phyloP scores from a whole-genome alignment of 2,329 filamentous ascomycete species.

The Aureobasidium sp. region DNA sequence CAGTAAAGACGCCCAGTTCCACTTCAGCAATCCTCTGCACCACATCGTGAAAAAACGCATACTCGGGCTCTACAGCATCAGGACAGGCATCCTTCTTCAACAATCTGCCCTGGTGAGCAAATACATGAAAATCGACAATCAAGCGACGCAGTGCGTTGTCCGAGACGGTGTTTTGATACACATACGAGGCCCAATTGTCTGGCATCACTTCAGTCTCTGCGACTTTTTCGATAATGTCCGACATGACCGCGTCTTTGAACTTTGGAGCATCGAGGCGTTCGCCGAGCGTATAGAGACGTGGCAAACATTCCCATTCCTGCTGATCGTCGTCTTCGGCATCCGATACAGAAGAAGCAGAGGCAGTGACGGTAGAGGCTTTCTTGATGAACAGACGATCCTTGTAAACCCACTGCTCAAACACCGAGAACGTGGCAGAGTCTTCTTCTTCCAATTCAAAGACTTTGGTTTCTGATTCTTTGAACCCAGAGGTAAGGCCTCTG shows the following conservation, averaged over 20 bases:
- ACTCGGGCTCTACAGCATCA: neutral
- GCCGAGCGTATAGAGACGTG: conserved; percentile 16
- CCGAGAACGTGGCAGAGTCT: neutral
- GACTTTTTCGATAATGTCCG: conserved; percentile 14
- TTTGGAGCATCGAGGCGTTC: conserved; percentile 14
- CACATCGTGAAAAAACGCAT: conserved; percentile 1
- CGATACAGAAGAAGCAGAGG: neutral
- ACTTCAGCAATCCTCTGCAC: neutral
- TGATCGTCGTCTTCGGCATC: neutral
- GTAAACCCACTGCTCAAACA: neutral
- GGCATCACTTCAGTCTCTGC: neutral
- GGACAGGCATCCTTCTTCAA: neutral
- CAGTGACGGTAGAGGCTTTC: neutral
- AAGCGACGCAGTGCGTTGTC: neutral
- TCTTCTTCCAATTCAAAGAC: neutral
- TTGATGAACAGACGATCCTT: neutral
- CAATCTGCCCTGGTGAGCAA: neutral
- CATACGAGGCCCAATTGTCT: neutral
- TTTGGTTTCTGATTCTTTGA: neutral
- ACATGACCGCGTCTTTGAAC: conserved; percentile 17
- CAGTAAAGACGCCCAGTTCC: neutral
- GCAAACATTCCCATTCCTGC: conserved; percentile 9
- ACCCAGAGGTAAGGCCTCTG: neutral
- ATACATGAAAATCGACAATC: conserved; percentile 15
- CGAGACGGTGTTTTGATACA: neutral